Evolutionary conservation across 192 early-diverging fungal species (phyloP), one percentile per base, ranked within the genome.

Genomic region (Jimgerdemannia flammicorona): DNA sequence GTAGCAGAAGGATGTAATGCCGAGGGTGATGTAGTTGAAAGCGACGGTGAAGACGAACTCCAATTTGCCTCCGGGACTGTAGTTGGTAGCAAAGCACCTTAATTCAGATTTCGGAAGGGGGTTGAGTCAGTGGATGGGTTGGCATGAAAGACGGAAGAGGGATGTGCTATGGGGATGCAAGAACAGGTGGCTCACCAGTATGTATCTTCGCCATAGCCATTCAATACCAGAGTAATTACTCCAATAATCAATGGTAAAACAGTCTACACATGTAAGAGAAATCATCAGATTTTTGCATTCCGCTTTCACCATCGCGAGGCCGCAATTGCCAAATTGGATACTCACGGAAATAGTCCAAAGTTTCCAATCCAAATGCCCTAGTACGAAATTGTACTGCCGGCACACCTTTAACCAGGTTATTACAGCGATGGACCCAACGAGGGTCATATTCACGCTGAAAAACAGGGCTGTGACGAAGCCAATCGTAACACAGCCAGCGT

Each of bases 161-260:
- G 29, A 29, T 29, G 29, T 59, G 6, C 2, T 59, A 6, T 59
- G 8, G 14, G 6, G 6, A 14, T 59, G 49, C 49, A 59, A 59
- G 49, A 59, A 59, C 14, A 59, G 6, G 29, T 29, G 20, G 71
- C 68, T 44, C 71, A 72, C 75, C 70, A 76, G 65, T 64, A 76
- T 71, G 69, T 76, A 72, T 76, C 70, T n/a, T 40, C 69, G 18
- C 75, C 75, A 64, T 41, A 76, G 40, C 74, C 74, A 63, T 75
- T 43, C 18, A 70, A 44, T 3, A 9, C 19, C 70, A 18, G n/a
- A 6, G 75, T 44, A 18, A 64, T 43, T 19, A 40, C 43, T 0
- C 69, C 63, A 17, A 75, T 29, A 43, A 40, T 29, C n/a, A 75
- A 64, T 8, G 44, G 40, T 42, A 64, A n/a, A 29, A 76, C 18